These are phyloP conservation scores for Chaetomium fimeti DNA, from an alignment of 495 filamentous ascomycete species.

Conservation along the genomic window DNA sequence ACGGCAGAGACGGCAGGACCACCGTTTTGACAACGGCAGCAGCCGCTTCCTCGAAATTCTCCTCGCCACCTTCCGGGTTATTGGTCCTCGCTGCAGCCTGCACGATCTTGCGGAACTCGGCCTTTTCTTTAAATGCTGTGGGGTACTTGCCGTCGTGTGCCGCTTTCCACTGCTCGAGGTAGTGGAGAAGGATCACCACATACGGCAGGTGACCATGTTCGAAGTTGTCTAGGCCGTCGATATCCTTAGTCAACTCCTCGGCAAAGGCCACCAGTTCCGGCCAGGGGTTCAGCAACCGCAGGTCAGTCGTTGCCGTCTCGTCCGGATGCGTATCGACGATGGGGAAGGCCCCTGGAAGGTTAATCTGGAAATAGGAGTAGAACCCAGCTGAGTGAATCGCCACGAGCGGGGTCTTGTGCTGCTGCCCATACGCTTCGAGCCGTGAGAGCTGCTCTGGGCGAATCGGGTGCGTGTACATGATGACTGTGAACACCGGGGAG, in stretches of 20 bases:
- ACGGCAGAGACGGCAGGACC: slow-evolving; percentile 57
- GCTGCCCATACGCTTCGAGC: slow-evolving; percentile 57
- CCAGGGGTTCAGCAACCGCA: slow-evolving; percentile 86
- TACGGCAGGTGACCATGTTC: slow-evolving; percentile 95
- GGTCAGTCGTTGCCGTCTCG: slow-evolving; percentile 76
- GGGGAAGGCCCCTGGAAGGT: slow-evolving; percentile 75
- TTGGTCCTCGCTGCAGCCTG: slow-evolving; percentile 63
- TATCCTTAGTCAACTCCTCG: slow-evolving; percentile 57
- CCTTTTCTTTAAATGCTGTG: slow-evolving; percentile 79
- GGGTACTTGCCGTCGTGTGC: slow-evolving; percentile 68
- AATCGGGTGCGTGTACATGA: slow-evolving; percentile 73
- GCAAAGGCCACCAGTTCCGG: slow-evolving; percentile 70
- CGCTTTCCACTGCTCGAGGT: slow-evolving; percentile 79
- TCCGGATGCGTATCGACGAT: slow-evolving; percentile 97
- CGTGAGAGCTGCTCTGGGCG: slow-evolving; percentile 55
- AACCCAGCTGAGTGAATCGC: slow-evolving; percentile 86
- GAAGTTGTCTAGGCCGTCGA: slow-evolving; percentile 70
- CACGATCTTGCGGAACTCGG: slow-evolving; percentile 70
- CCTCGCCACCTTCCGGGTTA: slow-evolving; percentile 84
- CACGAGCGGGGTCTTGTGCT: slow-evolving; percentile 70
- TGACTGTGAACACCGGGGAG: slow-evolving; percentile 63
- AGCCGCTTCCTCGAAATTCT: slow-evolving; percentile 94
- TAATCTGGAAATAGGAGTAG: slow-evolving; percentile 77
- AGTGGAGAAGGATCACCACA: slow-evolving; percentile 78
- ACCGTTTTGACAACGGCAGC: slow-evolving; percentile 84